Conservation (phyloP, 2,329 filamentous ascomycete species). For the Stagonosporopsis tanaceti region DNA sequence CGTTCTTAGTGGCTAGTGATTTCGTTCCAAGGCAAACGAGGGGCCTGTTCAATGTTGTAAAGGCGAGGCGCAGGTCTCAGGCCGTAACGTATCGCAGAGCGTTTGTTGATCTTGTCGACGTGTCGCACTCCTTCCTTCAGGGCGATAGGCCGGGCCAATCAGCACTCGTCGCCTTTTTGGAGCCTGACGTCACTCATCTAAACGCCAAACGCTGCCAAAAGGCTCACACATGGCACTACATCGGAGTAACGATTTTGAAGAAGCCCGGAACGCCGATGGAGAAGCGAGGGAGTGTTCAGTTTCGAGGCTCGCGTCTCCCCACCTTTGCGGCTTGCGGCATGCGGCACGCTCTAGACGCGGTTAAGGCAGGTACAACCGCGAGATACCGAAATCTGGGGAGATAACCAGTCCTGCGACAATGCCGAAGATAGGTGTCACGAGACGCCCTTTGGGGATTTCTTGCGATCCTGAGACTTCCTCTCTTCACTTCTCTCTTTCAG, state of each 20-base stretch:
- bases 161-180: background rate
- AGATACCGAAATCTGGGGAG: constrained; percentile 18
- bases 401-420: constrained; percentile 18
- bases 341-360: constrained; percentile 19
- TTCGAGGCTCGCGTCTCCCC: constrained; percentile 17
- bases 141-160: background rate
- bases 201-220: background rate
- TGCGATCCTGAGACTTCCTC: constrained; percentile 1
- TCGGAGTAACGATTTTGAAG: background rate
- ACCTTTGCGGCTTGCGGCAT: constrained; percentile 9
- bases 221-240: background rate
- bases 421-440: constrained; percentile 23
- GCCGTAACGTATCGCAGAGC: constrained; percentile 1
- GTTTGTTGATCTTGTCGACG: background rate
- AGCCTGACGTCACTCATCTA: constrained; percentile 1
- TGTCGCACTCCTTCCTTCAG: constrained; percentile 2
- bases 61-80: constrained; percentile 12
- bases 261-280: constrained; percentile 1
- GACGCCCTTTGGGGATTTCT: constrained; percentile 5
- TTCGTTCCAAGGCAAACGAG: background rate
- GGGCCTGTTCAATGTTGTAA: background rate
- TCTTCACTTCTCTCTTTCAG: constrained; percentile 1
- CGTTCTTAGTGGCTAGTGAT: background rate
- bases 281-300: background rate
- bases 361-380: constrained; percentile 21